phyloP scores from a whole-genome alignment of 164 flowering plant genomes.

The Nymphaea colorata region DNA sequence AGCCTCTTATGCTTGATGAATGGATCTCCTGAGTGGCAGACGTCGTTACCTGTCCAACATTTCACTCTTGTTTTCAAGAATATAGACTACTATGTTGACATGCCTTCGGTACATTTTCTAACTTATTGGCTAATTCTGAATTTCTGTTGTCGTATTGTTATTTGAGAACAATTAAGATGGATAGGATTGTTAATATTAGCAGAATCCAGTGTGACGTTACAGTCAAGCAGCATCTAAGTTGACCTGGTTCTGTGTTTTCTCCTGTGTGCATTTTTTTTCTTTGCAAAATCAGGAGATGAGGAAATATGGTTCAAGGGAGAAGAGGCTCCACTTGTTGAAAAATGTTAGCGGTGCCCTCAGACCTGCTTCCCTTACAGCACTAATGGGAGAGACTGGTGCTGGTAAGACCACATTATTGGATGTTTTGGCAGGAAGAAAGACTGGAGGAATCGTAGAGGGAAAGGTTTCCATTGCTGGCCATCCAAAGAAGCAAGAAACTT shows the following conservation, averaged over 20 bases:
- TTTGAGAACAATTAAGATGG: too few species aligned
- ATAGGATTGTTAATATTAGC: too few species aligned
- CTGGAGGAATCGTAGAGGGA: constrained; percentile 1
- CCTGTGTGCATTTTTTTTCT: too few species aligned
- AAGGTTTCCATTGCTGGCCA: background rate
- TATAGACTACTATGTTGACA: constrained; percentile 38
- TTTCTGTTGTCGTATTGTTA: too few species aligned
- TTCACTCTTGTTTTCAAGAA: constrained; percentile 31
- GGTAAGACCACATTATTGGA: constrained; percentile 1
- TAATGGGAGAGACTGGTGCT: constrained; percentile 3
- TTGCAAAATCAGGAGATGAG: background rate
- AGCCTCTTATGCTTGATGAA: too few species aligned
- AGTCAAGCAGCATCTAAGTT: too few species aligned
- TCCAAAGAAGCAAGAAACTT: constrained; percentile 1
- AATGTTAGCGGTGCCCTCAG: constrained; percentile 1
- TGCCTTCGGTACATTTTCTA: constrained; percentile 34
- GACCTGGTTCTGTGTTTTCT: too few species aligned
- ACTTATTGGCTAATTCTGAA: too few species aligned
- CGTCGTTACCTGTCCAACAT: constrained; percentile 19
- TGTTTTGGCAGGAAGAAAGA: constrained; percentile 3
- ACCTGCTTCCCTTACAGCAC: background rate
- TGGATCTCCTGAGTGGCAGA: background rate
- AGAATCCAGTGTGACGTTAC: too few species aligned
- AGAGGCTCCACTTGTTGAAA: background rate
- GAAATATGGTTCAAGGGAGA: background rate